Percentiles rank a stretch among this genome's conserved stretches.
phyloP scores from a whole-genome alignment of 495 filamentous ascomycete species.

The Penicillium lagena region DNA sequence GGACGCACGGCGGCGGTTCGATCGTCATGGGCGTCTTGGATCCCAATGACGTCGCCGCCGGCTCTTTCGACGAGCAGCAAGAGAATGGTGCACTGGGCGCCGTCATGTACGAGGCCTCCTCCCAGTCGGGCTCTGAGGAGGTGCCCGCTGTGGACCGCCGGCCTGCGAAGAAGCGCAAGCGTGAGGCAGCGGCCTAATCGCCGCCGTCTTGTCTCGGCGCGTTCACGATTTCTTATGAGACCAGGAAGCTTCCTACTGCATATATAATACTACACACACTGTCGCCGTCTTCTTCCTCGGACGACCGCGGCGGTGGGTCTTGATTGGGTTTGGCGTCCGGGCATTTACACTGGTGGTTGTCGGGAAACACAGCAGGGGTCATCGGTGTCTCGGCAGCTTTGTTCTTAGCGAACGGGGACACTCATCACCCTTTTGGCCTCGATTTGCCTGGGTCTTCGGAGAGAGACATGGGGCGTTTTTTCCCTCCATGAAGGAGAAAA shows the following conservation, averaged over 20 bases:
- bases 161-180: constrained; percentile 72
- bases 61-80: constrained; percentile 42
- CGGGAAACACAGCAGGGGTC: constrained; percentile 12
- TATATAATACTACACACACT: constrained; percentile 17
- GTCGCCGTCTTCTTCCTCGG: constrained; percentile 7
- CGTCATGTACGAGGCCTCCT: constrained; percentile 71
- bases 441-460: constrained; percentile 1
- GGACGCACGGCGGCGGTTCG: constrained; percentile 86
- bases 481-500: background rate
- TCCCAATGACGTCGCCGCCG: constrained; percentile 46
- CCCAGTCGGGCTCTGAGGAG: constrained; percentile 52
- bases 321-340: constrained; percentile 37
- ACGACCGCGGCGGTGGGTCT: constrained; percentile 17
- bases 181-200: constrained; percentile 36
- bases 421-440: background rate
- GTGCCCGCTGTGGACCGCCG: constrained; percentile 39
- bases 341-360: constrained; percentile 29
- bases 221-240: constrained; percentile 31
- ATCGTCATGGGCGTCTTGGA: constrained; percentile 86
- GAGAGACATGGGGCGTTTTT: background rate
- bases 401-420: constrained; percentile 1
- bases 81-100: constrained; percentile 60
- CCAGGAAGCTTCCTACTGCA: constrained; percentile 37
- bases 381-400: constrained; percentile 16
- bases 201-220: background rate